phyloP scores from a whole-genome alignment of 768 basidiomycete genomes.

The Kockovaella imperatae region DNA sequence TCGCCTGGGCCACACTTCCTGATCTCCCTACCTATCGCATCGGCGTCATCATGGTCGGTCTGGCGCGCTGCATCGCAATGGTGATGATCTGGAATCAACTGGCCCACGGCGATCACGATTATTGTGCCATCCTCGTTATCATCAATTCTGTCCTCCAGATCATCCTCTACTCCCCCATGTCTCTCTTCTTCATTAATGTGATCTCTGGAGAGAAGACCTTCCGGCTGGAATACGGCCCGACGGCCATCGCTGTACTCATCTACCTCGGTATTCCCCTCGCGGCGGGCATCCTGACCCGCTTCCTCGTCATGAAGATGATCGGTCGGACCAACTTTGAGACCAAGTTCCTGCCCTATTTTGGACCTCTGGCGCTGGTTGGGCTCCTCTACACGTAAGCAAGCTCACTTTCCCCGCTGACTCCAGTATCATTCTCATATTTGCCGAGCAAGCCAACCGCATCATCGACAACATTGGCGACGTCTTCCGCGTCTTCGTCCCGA shows the following conservation, averaged over 20 bases:
- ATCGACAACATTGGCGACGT: constrained; percentile 65
- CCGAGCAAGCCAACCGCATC: constrained; percentile 54
- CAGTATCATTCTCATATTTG: constrained; percentile 43
- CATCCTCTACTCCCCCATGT: constrained; percentile 63
- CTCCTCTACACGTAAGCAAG: constrained; percentile 59
- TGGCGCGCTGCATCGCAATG: constrained; percentile 51
- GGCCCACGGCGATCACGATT: constrained; percentile 60
- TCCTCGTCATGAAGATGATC: constrained; percentile 49
- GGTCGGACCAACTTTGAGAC: constrained; percentile 51
- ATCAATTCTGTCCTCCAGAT: constrained; percentile 75
- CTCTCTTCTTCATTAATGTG: constrained; percentile 65
- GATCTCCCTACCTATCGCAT: constrained; percentile 60
- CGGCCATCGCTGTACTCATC: constrained; percentile 40
- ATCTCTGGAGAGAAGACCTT: constrained; percentile 60
- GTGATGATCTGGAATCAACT: constrained; percentile 71
- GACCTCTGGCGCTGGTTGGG: constrained; percentile 62
- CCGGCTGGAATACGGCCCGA: constrained; percentile 55
- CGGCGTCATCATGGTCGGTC: constrained; percentile 74
- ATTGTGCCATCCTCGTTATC: constrained; percentile 72
- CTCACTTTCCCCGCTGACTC: not conserved
- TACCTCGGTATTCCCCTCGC: constrained; percentile 75
- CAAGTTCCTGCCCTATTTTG: constrained; percentile 61
- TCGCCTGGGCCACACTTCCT: constrained; percentile 78
- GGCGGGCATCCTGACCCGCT: constrained; percentile 65
- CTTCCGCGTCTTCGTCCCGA: constrained; percentile 72